Percentiles rank a stretch among this genome's conserved stretches.
These are phyloP conservation scores for Citrus australasica DNA, from an alignment of 345 rosid species.

Conservation along the genomic window DNA sequence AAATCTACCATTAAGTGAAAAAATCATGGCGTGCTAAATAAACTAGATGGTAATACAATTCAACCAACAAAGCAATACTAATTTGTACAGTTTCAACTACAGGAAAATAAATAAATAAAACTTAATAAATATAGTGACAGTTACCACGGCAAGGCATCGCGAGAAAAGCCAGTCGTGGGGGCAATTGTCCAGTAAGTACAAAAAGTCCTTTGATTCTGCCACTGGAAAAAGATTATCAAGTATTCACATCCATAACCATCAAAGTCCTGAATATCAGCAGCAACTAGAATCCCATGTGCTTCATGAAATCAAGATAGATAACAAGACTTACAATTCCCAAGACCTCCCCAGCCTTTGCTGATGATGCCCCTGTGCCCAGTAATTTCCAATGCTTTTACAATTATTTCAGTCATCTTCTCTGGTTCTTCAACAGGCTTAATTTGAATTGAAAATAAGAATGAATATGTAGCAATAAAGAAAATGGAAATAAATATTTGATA, in stretches of 20 bases:
- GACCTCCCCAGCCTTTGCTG: slow-evolving; percentile 78
- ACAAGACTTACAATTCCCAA: slow-evolving; percentile 49
- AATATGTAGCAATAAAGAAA: neutral
- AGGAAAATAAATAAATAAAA: neutral
- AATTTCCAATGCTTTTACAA: slow-evolving; percentile 45
- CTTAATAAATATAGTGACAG: neutral
- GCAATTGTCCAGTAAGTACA: slow-evolving; percentile 59
- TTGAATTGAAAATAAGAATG: slow-evolving; percentile 4
- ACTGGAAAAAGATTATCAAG: slow-evolving; percentile 27
- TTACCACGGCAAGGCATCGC: slow-evolving; percentile 65
- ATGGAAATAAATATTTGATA: neutral
- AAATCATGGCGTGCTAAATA: neutral
- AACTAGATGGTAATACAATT: neutral
- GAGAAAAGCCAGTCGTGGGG: slow-evolving; percentile 73
- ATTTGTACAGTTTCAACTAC: neutral
- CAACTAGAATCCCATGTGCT: neutral
- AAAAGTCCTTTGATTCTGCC: slow-evolving; percentile 43
- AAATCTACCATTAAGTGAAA: neutral
- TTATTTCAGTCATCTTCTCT: slow-evolving; percentile 54
- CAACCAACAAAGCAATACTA: neutral
- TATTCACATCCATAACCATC: neutral
- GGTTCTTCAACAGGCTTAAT: slow-evolving; percentile 65
- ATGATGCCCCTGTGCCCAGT: slow-evolving; percentile 68
- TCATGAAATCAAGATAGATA: neutral
- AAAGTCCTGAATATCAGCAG: neutral